A percentile compares a stretch with the other conserved stretches of the same genome.
Conservation (phyloP, 768 basidiomycete species). For the Russula olivacea region DNA sequence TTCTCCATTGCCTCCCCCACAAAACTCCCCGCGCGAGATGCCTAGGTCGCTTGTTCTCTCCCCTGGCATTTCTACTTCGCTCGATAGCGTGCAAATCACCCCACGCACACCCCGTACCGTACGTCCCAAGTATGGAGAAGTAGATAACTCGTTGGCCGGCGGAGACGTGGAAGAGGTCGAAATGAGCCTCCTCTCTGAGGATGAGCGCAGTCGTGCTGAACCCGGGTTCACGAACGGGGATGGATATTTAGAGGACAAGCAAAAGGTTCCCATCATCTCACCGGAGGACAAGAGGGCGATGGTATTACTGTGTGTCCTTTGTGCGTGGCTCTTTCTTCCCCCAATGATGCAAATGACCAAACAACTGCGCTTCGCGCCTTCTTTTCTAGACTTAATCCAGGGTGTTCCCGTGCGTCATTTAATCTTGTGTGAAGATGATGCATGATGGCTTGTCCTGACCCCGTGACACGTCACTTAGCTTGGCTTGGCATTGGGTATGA, state of each 20-base stretch:
- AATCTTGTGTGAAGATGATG: conserved; percentile 21
- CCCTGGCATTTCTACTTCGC: conserved; percentile 6
- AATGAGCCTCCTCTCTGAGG: conserved; percentile 23
- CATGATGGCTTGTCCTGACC: neutral
- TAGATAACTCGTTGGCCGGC: neutral
- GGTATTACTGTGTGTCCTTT: conserved; percentile 41
- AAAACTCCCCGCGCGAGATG: neutral
- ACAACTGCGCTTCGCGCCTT: neutral
- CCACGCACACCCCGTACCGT: conserved; percentile 15
- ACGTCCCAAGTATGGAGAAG: neutral
- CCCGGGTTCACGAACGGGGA: conserved; percentile 24
- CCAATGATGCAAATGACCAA: neutral
- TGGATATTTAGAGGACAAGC: conserved; percentile 1
- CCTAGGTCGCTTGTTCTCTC: neutral
- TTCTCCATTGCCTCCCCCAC: neutral
- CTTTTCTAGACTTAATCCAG: conserved; percentile 47
- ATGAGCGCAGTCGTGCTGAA: conserved; percentile 15
- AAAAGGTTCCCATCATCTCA: conserved; percentile 14
- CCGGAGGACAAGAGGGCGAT: conserved; percentile 42
- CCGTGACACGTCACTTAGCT: conserved; percentile 39
- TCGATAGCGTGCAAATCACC: conserved; percentile 18
- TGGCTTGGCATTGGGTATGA: conserved; percentile 80
- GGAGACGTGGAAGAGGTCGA: conserved; percentile 25
- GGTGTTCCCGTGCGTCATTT: conserved; percentile 73
- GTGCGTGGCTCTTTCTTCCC: conserved; percentile 32